Percentiles rank a stretch among this genome's conserved stretches.
These are phyloP conservation scores for Nicotiana noctiflora DNA, from an alignment of 257 asterid species.

Conservation along the genomic window DNA sequence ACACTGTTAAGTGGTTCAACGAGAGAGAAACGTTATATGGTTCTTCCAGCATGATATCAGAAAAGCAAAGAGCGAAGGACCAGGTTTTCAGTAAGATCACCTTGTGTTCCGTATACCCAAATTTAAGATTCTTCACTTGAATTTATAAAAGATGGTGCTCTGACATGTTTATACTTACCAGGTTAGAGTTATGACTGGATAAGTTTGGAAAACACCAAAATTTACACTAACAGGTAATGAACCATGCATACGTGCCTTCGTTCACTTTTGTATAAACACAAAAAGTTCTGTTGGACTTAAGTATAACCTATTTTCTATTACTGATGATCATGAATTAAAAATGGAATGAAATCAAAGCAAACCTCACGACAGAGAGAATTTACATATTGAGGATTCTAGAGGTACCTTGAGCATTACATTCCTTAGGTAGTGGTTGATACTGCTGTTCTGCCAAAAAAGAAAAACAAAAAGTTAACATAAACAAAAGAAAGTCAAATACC, in stretches of 20 bases:
- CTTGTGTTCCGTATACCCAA: not conserved
- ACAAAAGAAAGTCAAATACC: not conserved
- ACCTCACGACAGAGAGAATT: no score
- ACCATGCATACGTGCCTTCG: not conserved
- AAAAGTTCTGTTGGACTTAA: no score
- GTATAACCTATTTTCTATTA: not conserved
- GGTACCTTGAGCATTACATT: slow-evolving; percentile 48
- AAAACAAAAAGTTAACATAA: not conserved
- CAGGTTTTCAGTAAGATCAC: not conserved
- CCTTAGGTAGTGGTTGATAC: slow-evolving; percentile 40
- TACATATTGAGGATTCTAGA: not conserved
- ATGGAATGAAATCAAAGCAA: no score
- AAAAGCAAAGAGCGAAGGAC: not conserved
- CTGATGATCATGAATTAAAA: not conserved
- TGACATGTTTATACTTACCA: not conserved
- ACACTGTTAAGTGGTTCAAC: not conserved
- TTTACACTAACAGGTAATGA: not conserved
- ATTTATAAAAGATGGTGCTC: not conserved
- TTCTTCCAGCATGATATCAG: not conserved
- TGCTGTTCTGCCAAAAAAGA: slow-evolving; percentile 47
- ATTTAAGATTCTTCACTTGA: not conserved
- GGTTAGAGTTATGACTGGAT: not conserved
- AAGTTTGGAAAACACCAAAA: not conserved
- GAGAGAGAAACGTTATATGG: not conserved
- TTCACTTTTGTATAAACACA: no score